phyloP scores from a whole-genome alignment of 345 rosid genomes.

The Jatropha curcas region DNA sequence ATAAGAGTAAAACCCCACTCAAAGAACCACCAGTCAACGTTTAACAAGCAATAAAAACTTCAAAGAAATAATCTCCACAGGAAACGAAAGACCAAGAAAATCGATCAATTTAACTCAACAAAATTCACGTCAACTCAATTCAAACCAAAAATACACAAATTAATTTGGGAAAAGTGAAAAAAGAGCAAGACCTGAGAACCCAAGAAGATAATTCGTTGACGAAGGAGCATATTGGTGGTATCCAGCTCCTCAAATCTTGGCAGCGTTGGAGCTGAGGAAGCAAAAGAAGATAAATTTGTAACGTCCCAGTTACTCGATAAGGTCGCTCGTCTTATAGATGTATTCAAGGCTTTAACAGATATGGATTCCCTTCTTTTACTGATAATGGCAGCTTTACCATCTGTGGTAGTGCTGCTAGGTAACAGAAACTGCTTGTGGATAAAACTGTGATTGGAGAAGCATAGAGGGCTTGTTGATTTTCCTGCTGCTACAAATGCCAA shows the following conservation, averaged over 20 bases:
- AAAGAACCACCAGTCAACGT: background rate
- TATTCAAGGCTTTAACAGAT: constrained; percentile 41
- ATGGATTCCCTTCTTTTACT: constrained; percentile 29
- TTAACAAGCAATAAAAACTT: background rate
- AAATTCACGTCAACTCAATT: background rate
- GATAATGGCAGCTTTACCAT: background rate
- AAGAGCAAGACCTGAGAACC: constrained; percentile 65
- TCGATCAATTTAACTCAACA: background rate
- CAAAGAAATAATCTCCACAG: too few species aligned
- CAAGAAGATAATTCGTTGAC: constrained; percentile 82
- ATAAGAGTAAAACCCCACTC: too few species aligned
- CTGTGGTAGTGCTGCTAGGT: constrained; percentile 2
- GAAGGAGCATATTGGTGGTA: constrained; percentile 86
- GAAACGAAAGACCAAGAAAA: background rate
- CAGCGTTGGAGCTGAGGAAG: constrained; percentile 48
- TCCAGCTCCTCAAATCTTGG: constrained; percentile 87
- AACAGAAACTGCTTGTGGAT: constrained; percentile 25
- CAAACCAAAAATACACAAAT: background rate
- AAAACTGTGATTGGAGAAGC: constrained; percentile 25
- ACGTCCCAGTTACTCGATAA: constrained; percentile 76
- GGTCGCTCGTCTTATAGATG: constrained; percentile 30
- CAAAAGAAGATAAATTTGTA: constrained; percentile 33
- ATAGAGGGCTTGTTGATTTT: constrained; percentile 26
- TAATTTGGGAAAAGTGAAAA: background rate
- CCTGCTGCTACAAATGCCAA: constrained; percentile 30